phyloP scores from a whole-genome alignment of 78 protist genomes.

The Tieghemostelium lacteum region DNA sequence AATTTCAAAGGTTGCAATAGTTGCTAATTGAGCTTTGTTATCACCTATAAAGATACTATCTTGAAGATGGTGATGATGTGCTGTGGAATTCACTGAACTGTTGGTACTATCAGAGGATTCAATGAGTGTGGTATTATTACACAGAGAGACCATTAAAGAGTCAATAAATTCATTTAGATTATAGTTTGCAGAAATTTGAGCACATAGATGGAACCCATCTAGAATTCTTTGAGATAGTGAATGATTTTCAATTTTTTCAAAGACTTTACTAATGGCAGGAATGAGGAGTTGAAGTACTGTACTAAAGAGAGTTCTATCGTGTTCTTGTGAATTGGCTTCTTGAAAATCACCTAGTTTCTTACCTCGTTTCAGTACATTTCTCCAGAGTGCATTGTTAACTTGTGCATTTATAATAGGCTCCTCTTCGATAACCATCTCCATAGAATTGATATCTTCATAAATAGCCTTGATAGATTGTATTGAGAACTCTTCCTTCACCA shows the following conservation, averaged over 20 bases:
- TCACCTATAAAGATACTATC: conserved; percentile 53
- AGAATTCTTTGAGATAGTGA: conserved; percentile 39
- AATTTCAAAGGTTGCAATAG: conserved; percentile 77
- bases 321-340: conserved; percentile 22
- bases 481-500: not conserved
- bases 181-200: conserved; percentile 76
- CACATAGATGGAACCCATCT: conserved; percentile 79
- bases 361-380: conserved; percentile 20
- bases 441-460: not conserved
- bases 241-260: conserved; percentile 75
- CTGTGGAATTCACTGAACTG: not conserved
- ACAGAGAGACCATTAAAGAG: conserved; percentile 62
- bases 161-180: conserved; percentile 72
- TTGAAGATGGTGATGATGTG: conserved; percentile 8
- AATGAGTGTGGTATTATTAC: conserved; percentile 55
- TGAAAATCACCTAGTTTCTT: conserved; percentile 10
- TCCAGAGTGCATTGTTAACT: conserved; percentile 50
- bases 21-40: conserved; percentile 81
- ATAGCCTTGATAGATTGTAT: not conserved
- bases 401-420: conserved; percentile 22
- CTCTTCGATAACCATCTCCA: conserved; percentile 19
- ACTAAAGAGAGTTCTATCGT: conserved; percentile 68
- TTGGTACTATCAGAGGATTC: not conserved
- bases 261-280: conserved; percentile 66
- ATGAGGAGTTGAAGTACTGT: conserved; percentile 49